Conservation (phyloP, 305 asterid genomes). For the Salvia sclarea region DNA sequence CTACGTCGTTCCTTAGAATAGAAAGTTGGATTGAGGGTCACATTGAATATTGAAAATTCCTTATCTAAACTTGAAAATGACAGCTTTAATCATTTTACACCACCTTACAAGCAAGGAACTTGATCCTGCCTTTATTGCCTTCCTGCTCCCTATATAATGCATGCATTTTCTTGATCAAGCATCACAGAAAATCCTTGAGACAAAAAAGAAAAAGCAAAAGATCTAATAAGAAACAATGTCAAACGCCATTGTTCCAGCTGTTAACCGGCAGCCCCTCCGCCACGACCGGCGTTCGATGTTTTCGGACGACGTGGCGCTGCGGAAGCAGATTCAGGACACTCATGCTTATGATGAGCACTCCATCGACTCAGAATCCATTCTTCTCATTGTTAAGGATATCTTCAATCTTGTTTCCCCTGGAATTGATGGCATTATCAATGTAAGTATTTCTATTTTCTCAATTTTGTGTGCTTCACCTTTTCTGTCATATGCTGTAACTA, state of each 20-base stretch:
- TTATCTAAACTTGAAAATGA: constrained; percentile 35
- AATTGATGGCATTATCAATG: constrained; percentile 51
- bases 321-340: constrained; percentile 61
- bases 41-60: constrained; percentile 28
- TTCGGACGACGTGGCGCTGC: constrained; percentile 54
- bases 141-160: constrained; percentile 52
- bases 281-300: constrained; percentile 45
- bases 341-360: constrained; percentile 54
- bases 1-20: not conserved
- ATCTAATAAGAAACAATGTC: constrained; percentile 33
- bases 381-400: constrained; percentile 52
- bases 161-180: constrained; percentile 27
- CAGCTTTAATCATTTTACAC: constrained; percentile 47
- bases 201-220: not conserved
- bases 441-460: constrained; percentile 30
- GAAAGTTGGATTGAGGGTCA: constrained; percentile 37
- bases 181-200: constrained; percentile 18
- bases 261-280: constrained; percentile 33
- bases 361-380: constrained; percentile 55
- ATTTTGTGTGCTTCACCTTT: not conserved
- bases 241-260: constrained; percentile 34
- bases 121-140: constrained; percentile 52
- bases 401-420: constrained; percentile 60
- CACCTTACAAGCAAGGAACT: constrained; percentile 79
- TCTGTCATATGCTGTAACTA: not conserved